Evolutionary conservation across 202 grass and related monocot species (phyloP).

Genomic region (Saccharum hybrid): DNA sequence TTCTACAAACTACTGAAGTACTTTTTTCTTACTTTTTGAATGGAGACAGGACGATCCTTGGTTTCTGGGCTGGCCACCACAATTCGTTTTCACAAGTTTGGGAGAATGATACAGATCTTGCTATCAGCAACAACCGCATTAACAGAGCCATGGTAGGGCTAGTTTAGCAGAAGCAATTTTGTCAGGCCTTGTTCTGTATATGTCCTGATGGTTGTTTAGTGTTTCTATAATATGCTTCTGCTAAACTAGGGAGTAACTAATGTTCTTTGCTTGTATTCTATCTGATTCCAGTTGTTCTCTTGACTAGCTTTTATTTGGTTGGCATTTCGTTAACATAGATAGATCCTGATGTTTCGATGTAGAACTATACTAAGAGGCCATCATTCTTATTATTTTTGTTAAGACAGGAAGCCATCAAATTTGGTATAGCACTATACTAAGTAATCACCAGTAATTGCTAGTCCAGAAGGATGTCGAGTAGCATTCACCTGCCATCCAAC

Average conservation of each 20-base stretch:
- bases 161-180: not conserved
- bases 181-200: not conserved
- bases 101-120: not conserved
- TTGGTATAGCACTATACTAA: not conserved
- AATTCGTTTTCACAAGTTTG: not conserved
- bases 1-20: too few species aligned
- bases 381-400: too few species aligned
- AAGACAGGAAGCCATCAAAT: not conserved
- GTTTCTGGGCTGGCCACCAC: not conserved
- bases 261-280: not conserved
- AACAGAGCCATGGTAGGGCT: too few species aligned
- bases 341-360: too few species aligned
- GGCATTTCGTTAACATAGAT: not conserved
- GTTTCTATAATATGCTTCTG: too few species aligned
- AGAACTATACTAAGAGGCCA: too few species aligned
- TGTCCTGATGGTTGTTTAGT: not conserved
- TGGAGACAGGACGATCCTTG: too few species aligned
- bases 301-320: not conserved
- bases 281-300: not conserved
- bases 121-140: too few species aligned
- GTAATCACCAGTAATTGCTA: slow-evolving; percentile 19
- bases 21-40: too few species aligned
- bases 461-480: slow-evolving; percentile 62
- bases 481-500: slow-evolving; percentile 54
- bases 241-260: too few species aligned